Evolutionary conservation across 257 asterid species (phyloP), one percentile per base, ranked within the genome.

Genomic region (Petunia secreta): DNA sequence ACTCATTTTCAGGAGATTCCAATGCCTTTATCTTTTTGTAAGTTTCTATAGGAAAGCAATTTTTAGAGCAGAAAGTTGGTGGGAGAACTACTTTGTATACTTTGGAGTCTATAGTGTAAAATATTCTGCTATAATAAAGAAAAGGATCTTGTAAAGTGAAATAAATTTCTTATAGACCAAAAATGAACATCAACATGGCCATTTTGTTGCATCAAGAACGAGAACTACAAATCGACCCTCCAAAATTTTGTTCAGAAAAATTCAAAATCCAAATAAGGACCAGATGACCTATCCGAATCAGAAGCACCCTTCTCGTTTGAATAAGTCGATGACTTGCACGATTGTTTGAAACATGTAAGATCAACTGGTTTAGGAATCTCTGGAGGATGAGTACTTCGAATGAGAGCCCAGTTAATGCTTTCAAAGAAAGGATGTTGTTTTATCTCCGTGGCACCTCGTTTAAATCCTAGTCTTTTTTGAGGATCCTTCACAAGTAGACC

Each of bases 351-450:
- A 50, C 83, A 85, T 2, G 93, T 46, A 59, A 90, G 88, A 85
- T 93, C 98, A 1, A 89, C 81, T 0, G 97, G 93, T 81, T 86
- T 83, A 7, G 98, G 98, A 39, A 95, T 84, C 37, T 87, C 91
- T 41, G 98, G 98, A 8, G 98, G 98, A 8, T 85, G 44, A 9
- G 88, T 91, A 83, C 98, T 80, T 0, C 98, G 96, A 40, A 93
- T 88, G 2, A 95, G 94, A n/a, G 98, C 96, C 98, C 98, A 94
- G 50, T 94, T 94, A 43, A 94, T 80, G 60, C 86, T 90, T 54
- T 86, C 92, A n/a, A 94, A 94, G 85, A 94, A 94, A 0, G 95
- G 95, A 58, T 94, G 98, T 63, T 94, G 97, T 62, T 92, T 94
- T 36, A 94, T 91, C 91, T 94, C 97, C 0, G 95, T 91, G 11